Conservation (phyloP, 768 basidiomycete species). For the Calocybe cyanea region DNA sequence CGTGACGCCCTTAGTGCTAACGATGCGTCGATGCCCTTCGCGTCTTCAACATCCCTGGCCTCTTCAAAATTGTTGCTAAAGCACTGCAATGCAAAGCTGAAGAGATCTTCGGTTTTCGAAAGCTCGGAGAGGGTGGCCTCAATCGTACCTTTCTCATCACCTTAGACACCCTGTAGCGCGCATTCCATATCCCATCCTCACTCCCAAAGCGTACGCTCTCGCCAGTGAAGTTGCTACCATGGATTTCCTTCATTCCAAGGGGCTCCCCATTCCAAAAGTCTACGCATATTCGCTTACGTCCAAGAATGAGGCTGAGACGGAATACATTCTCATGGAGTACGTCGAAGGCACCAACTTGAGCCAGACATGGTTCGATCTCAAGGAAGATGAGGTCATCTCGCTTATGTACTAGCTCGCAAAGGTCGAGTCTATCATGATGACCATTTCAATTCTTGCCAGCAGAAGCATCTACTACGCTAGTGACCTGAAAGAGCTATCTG, state of each 20-base stretch:
- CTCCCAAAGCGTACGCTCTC: slow-evolving; percentile 23
- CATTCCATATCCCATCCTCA: slow-evolving; percentile 27
- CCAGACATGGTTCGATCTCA: slow-evolving; percentile 28
- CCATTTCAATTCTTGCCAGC: slow-evolving; percentile 37
- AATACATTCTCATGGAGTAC: slow-evolving; percentile 36
- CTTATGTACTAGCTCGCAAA: slow-evolving; percentile 33
- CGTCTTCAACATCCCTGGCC: slow-evolving; percentile 27
- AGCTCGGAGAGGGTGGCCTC: slow-evolving; percentile 41
- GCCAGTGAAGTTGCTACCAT: slow-evolving; percentile 37
- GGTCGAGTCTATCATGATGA: slow-evolving; percentile 39
- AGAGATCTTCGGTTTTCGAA: slow-evolving; percentile 29
- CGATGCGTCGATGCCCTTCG: slow-evolving; percentile 31
- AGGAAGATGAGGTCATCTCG: slow-evolving; percentile 27
- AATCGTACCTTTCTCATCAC: slow-evolving; percentile 33
- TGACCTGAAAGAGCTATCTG: slow-evolving; percentile 33
- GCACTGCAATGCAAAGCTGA: slow-evolving; percentile 25
- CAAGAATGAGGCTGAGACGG: slow-evolving; percentile 24
- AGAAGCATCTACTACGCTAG: slow-evolving; percentile 36
- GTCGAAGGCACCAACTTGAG: slow-evolving; percentile 29
- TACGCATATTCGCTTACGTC: slow-evolving; percentile 25
- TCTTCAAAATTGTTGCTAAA: slow-evolving; percentile 19
- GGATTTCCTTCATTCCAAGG: slow-evolving; percentile 25
- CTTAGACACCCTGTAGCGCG: slow-evolving; percentile 31
- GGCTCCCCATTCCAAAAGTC: slow-evolving; percentile 27
- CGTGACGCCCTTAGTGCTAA: slow-evolving; percentile 27